A percentile compares a stretch with the other conserved stretches of the same genome.
These are phyloP conservation scores for Stemphylium vesicarium DNA, from an alignment of 2,329 filamentous ascomycete species.

Conservation along the genomic window DNA sequence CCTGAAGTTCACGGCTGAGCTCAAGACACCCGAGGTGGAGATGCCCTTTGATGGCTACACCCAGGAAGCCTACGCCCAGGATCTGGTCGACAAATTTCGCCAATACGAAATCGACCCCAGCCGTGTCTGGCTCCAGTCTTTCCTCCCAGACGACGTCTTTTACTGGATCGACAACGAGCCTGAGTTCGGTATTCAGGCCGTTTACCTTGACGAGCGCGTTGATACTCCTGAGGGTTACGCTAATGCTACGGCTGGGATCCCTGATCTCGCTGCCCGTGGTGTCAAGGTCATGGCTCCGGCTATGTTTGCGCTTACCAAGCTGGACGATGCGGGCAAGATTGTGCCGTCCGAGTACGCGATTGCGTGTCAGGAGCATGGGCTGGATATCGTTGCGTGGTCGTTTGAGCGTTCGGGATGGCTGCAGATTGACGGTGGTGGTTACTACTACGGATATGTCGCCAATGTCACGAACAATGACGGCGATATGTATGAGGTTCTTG, in stretches of 20 bases:
- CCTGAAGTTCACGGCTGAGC: slow-evolving; percentile 57
- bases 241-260: slow-evolving; percentile 63
- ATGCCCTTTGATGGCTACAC: slow-evolving; percentile 75
- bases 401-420: slow-evolving; percentile 70
- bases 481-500: slow-evolving; percentile 68
- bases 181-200: slow-evolving; percentile 65
- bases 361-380: slow-evolving; percentile 64
- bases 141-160: slow-evolving; percentile 67
- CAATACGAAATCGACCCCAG: slow-evolving; percentile 46
- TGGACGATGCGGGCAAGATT: slow-evolving; percentile 59
- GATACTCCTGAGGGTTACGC: slow-evolving; percentile 58
- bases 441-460: slow-evolving; percentile 50
- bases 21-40: slow-evolving; percentile 70
- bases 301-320: slow-evolving; percentile 65
- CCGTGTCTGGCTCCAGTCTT: slow-evolving; percentile 65
- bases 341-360: slow-evolving; percentile 69
- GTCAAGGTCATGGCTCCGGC: slow-evolving; percentile 69
- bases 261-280: slow-evolving; percentile 62
- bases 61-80: slow-evolving; percentile 68
- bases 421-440: slow-evolving; percentile 53
- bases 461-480: slow-evolving; percentile 67
- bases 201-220: slow-evolving; percentile 69
- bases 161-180: slow-evolving; percentile 71
- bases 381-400: slow-evolving; percentile 72
- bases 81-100: slow-evolving; percentile 59